A percentile compares a stretch with the other conserved stretches of the same genome.
Evolutionary conservation across 768 basidiomycete species (phyloP).

Genomic region (Phaffia australis): DNA sequence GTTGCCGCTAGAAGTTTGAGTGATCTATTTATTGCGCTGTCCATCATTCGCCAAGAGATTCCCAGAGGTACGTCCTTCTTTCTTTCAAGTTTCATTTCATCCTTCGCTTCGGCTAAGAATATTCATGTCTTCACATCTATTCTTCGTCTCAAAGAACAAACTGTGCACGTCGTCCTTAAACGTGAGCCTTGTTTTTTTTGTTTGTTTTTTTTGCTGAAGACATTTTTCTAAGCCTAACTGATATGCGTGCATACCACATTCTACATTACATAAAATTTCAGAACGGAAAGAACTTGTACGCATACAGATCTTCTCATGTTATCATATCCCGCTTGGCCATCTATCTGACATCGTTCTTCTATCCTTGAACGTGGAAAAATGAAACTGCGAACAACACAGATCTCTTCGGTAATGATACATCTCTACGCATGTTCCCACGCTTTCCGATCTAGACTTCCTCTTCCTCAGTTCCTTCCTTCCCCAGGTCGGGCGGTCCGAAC

Average conservation of each 20-base stretch:
- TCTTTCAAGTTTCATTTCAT: no score
- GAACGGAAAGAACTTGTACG: constrained; percentile 21
- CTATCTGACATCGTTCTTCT: background rate
- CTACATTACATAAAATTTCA: background rate
- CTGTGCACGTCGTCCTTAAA: no score
- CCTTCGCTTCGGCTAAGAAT: no score
- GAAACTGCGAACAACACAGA: constrained; percentile 1
- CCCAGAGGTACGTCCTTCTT: constrained; percentile 13
- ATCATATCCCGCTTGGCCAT: background rate
- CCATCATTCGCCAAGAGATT: constrained; percentile 23
- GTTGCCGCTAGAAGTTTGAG: constrained; percentile 30
- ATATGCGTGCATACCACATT: background rate
- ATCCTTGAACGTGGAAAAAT: background rate
- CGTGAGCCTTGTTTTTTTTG: background rate
- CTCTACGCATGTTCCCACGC: constrained; percentile 36
- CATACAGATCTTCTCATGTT: background rate
- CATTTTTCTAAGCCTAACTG: background rate
- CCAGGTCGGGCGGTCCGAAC: constrained; percentile 31
- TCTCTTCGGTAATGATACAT: constrained; percentile 35
- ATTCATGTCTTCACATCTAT: no score
- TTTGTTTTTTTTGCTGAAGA: no score
- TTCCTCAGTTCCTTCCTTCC: constrained; percentile 37
- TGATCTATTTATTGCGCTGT: constrained; percentile 28
- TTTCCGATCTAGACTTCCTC: constrained; percentile 34
- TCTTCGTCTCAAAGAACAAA: no score